phyloP scores from a whole-genome alignment of 2,329 filamentous ascomycete genomes.

The Ascochyta fabae region DNA sequence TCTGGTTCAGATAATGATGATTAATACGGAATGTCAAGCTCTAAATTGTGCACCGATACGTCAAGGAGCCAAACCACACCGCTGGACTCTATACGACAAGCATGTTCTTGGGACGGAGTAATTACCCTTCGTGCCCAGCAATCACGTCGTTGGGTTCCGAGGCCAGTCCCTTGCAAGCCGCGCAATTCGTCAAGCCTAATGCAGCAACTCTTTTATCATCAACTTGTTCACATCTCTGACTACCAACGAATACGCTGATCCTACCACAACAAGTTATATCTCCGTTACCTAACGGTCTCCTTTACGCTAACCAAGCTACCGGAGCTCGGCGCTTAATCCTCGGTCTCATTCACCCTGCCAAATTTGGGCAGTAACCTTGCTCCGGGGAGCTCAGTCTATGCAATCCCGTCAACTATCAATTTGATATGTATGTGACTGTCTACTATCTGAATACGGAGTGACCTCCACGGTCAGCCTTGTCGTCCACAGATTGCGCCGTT shows the following conservation, averaged over 20 bases:
- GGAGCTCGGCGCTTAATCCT: not conserved
- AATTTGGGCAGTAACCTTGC: not conserved
- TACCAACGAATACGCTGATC: slow-evolving; percentile 11
- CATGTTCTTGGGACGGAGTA: not conserved
- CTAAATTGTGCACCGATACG: not conserved
- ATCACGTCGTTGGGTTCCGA: not conserved
- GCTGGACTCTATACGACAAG: not conserved
- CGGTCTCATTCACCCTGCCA: not conserved
- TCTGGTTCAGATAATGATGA: not conserved
- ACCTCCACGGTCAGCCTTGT: not conserved
- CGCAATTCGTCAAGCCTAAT: not conserved
- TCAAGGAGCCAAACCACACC: not conserved
- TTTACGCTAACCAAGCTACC: slow-evolving; percentile 1
- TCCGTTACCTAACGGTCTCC: slow-evolving; percentile 6
- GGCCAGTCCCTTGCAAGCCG: not conserved
- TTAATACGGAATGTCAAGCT: not conserved
- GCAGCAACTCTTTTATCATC: not conserved
- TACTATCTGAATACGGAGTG: not conserved
- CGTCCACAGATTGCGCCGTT: not conserved
- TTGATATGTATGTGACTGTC: not conserved
- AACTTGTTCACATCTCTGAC: not conserved
- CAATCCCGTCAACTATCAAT: not conserved
- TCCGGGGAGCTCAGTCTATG: not conserved
- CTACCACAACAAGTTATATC: slow-evolving; percentile 9
- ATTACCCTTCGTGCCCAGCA: slow-evolving; percentile 1